Conservation (phyloP, 371 early-diverging fungal genomes). For the Paraphysoderma sedebokerense region DNA sequence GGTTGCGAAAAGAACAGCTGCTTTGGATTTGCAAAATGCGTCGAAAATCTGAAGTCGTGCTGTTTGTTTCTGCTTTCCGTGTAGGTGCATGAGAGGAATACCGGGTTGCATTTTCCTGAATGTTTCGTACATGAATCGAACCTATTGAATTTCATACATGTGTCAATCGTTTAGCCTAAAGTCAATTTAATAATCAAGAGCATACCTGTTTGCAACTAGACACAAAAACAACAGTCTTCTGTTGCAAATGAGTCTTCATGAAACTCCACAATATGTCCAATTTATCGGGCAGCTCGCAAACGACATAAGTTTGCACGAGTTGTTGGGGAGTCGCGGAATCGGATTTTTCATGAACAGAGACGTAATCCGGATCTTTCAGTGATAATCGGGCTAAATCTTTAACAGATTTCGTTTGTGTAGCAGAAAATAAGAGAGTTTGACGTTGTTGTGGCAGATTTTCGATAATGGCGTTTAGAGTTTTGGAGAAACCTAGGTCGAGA, state of each 20-base stretch:
- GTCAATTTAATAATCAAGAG: too few relatives aligned
- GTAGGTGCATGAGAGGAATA: constrained; percentile 70
- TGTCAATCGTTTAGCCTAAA: too few relatives aligned
- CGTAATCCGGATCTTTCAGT: constrained; percentile 76
- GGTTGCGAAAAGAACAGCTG: constrained; percentile 75
- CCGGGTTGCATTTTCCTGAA: constrained; percentile 91
- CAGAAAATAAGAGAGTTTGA: constrained; percentile 89
- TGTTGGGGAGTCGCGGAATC: constrained; percentile 62
- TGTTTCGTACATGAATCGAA: constrained; percentile 79
- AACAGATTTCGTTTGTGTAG: constrained; percentile 91
- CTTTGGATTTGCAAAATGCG: constrained; percentile 53
- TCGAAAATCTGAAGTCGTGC: constrained; percentile 81
- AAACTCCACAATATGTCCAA: constrained; percentile 86
- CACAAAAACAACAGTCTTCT: constrained; percentile 68
- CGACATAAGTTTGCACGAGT: constrained; percentile 69
- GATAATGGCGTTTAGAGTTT: constrained; percentile 84
- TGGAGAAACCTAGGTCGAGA: constrained; percentile 89
- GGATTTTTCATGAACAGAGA: constrained; percentile 78
- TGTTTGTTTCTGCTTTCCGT: constrained; percentile 90
- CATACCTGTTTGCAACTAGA: constrained; percentile 88
- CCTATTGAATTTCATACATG: too few relatives aligned
- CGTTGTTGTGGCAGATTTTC: constrained; percentile 70
- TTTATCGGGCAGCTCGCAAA: constrained; percentile 61
- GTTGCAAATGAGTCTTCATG: constrained; percentile 69
- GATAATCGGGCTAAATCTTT: constrained; percentile 80